phyloP scores from a whole-genome alignment of 208 protist species.

The Jaenimonas drosophilae region DNA sequence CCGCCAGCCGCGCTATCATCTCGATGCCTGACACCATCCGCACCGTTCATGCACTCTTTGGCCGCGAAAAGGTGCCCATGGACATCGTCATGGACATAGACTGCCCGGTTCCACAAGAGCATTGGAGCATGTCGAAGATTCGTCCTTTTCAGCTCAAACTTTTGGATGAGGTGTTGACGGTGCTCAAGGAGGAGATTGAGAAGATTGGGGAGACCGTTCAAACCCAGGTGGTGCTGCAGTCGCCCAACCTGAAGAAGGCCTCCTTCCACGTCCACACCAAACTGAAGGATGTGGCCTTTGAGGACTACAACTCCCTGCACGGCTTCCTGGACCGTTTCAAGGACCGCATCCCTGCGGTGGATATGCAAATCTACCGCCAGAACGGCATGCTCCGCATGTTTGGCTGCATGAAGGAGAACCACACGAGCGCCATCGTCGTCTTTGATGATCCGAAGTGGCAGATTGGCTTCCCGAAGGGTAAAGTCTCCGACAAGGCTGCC shows the following conservation, averaged over 20 bases:
- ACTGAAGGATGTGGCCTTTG: constrained; percentile 76
- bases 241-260: constrained; percentile 84
- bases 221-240: constrained; percentile 78
- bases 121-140: constrained; percentile 72
- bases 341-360: constrained; percentile 57
- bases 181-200: constrained; percentile 51
- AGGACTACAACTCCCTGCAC: constrained; percentile 71
- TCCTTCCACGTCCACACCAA: constrained; percentile 85
- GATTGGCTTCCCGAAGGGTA: constrained; percentile 55
- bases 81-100: constrained; percentile 83
- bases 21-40: constrained; percentile 82
- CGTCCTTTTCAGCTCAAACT: constrained; percentile 64
- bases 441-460: constrained; percentile 67
- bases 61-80: constrained; percentile 49
- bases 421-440: constrained; percentile 74
- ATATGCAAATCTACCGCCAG: constrained; percentile 76
- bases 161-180: constrained; percentile 44
- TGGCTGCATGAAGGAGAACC: constrained; percentile 85
- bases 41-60: constrained; percentile 83
- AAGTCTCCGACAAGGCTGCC: constrained; percentile 53
- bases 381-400: constrained; percentile 87
- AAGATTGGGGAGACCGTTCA: constrained; percentile 67
- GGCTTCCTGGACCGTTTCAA: constrained; percentile 68
- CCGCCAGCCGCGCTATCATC: constrained; percentile 59
- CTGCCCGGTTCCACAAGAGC: constrained; percentile 74